These are phyloP conservation scores for Parafenestella ontariensis DNA, from an alignment of 2,329 filamentous ascomycete species.

Conservation along the genomic window DNA sequence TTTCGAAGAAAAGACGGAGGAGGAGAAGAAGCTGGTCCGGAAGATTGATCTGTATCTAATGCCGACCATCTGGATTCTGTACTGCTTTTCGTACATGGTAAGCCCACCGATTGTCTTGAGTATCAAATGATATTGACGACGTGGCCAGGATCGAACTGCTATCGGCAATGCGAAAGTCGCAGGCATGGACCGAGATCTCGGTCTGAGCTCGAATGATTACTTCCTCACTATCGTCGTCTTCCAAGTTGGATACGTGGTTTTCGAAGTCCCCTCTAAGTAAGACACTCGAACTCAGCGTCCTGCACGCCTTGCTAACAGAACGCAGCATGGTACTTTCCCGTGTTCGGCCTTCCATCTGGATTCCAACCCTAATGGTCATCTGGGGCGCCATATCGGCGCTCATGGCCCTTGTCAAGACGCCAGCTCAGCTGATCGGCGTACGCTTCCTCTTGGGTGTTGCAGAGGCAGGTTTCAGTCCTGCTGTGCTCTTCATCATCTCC, in stretches of 20 bases:
- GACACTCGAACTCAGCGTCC: neutral
- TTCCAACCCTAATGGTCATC: slow-evolving; percentile 28
- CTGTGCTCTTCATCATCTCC: slow-evolving; percentile 33
- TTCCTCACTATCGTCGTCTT: slow-evolving; percentile 33
- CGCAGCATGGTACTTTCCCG: slow-evolving; percentile 31
- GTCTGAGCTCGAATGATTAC: slow-evolving; percentile 61
- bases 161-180: slow-evolving; percentile 54
- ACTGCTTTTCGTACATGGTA: slow-evolving; percentile 35
- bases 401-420: slow-evolving; percentile 27
- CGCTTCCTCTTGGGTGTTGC: slow-evolving; percentile 33
- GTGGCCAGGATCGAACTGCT: slow-evolving; percentile 31
- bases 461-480: slow-evolving; percentile 33
- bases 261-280: slow-evolving; percentile 34
- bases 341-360: slow-evolving; percentile 26
- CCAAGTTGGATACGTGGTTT: slow-evolving; percentile 31
- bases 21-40: slow-evolving; percentile 30
- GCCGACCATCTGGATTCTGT: slow-evolving; percentile 34
- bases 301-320: neutral
- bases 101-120: neutral
- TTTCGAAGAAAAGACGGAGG: slow-evolving; percentile 21
- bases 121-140: neutral
- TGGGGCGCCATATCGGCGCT: slow-evolving; percentile 29
- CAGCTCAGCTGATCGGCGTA: slow-evolving; percentile 28
- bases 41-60: slow-evolving; percentile 34
- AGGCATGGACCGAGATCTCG: slow-evolving; percentile 28